Evolutionary conservation across 2,329 filamentous ascomycete genomes (phyloP).

Genomic region (Dothidotthia symphoricarpi): DNA sequence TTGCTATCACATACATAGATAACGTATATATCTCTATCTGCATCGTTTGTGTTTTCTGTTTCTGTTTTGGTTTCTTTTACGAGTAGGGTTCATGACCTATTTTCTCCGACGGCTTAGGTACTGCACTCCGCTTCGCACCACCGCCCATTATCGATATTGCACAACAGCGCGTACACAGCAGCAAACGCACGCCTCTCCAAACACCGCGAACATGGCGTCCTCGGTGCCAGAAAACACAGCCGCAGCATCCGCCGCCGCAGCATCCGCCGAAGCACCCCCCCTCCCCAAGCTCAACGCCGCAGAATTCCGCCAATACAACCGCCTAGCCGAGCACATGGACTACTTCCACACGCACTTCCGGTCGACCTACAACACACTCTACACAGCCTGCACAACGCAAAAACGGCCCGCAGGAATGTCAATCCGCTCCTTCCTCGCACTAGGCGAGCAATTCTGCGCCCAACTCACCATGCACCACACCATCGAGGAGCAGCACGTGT

Average conservation of each 20-base stretch:
- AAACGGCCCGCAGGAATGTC: conserved; percentile 64
- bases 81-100: too few relatives aligned
- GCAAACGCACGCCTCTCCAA: too few relatives aligned
- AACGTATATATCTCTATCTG: too few relatives aligned
- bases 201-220: conserved; percentile 5
- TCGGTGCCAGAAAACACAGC: conserved; percentile 1
- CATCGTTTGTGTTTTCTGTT: too few relatives aligned
- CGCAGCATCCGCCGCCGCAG: conserved; percentile 23
- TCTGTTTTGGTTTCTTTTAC: too few relatives aligned
- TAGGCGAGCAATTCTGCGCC: conserved; percentile 67
- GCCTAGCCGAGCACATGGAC: conserved; percentile 73
- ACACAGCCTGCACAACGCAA: conserved; percentile 60
- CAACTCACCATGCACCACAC: conserved; percentile 74
- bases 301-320: conserved; percentile 70
- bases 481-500: conserved; percentile 80
- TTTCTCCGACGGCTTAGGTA: too few relatives aligned
- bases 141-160: conserved; percentile 8
- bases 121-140: too few relatives aligned
- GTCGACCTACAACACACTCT: conserved; percentile 66
- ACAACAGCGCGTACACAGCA: neutral
- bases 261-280: conserved; percentile 29
- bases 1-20: too few relatives aligned
- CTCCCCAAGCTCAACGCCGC: conserved; percentile 63
- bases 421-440: conserved; percentile 65
- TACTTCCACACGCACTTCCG: conserved; percentile 52